Base-by-base conservation (phyloP, 495 filamentous ascomycete species). In the Tuber aestivum region DNA sequence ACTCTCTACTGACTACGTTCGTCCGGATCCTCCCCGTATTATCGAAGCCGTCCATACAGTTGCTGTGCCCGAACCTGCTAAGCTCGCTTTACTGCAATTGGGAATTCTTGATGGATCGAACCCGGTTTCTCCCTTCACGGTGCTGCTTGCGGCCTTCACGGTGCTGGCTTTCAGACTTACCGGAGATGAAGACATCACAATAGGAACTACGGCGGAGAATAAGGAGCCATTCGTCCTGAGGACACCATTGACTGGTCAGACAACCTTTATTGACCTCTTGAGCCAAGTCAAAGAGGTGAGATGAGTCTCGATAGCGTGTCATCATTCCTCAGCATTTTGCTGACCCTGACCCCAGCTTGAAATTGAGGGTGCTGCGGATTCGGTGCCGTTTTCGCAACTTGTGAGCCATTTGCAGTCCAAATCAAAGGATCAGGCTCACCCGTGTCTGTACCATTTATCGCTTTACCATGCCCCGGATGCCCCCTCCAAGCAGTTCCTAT, bases 101-200 rank as follows among this genome's bases (percentile, higher is more conserved):
- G 77, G 74, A 2, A 83, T 83, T 72, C 77, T 87, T 27, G 83
- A 85, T 27, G 84, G 83, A 1, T 83, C 84, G 21, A 70, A 75
- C 50, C 65, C 78, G 0, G 80, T 85, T 0, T 85, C 86, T 0
- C 84, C 83, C 0, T 88, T 88, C 69, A 87, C 85, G 0, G 82
- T 87, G 70, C 82, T 88, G 70, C 70, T 88, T 50, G 83, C 86
- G 23, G 86, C 87, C 41, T 87, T 87, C 69, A 82, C 86, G 1
- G 81, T 87, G 72, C 80, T 88, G 48, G 86, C 86, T n/a, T 84
- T 84, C 72, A 84, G 87, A 68, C 79, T 88, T 79, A 87, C 87
- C n/a, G 87, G 87, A 44, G 87, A 88, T 75, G 87, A 88, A 75
- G 87, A 88, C 72, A 87, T 88, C 50, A 84, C 86, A 18, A 81